These are phyloP conservation scores for Hippophae tibetana DNA, from an alignment of 306 rosid genomes.

Conservation along the genomic window DNA sequence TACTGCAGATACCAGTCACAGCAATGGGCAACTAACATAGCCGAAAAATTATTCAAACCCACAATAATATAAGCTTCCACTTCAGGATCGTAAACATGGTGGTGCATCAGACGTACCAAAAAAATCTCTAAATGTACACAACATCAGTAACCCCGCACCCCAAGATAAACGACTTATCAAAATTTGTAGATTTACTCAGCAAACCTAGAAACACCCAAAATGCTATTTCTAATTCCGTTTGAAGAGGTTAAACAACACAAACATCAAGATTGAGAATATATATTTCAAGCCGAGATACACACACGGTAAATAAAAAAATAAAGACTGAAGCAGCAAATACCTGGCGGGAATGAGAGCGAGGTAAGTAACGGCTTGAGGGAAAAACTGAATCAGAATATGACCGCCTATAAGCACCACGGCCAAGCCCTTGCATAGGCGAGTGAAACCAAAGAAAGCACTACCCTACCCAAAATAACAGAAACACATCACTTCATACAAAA, in stretches of 20 bases:
- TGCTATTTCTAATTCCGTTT: too few relatives aligned
- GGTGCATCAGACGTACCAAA: neutral
- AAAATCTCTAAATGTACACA: neutral
- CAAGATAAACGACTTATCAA: too few relatives aligned
- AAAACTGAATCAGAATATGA: slow-evolving; percentile 54
- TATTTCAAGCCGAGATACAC: neutral
- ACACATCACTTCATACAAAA: neutral
- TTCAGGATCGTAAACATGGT: neutral
- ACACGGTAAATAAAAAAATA: neutral
- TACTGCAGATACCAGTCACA: too few relatives aligned
- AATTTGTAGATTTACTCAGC: neutral
- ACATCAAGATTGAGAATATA: neutral
- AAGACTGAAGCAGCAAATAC: slow-evolving; percentile 11
- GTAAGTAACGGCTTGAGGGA: slow-evolving; percentile 50
- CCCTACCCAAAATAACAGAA: slow-evolving; percentile 24
- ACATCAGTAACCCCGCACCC: too few relatives aligned
- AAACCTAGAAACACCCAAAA: neutral
- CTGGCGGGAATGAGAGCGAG: slow-evolving; percentile 92
- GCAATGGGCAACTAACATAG: too few relatives aligned
- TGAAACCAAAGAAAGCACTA: slow-evolving; percentile 48
- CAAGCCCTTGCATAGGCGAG: slow-evolving; percentile 76
- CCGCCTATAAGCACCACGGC: slow-evolving; percentile 51
- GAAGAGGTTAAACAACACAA: too few relatives aligned
- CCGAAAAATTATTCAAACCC: neutral
- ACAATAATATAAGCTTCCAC: neutral